A percentile compares a stretch with the other conserved stretches of the same genome.
Conservation (phyloP, 306 rosid genomes). For the Malus fusca region DNA sequence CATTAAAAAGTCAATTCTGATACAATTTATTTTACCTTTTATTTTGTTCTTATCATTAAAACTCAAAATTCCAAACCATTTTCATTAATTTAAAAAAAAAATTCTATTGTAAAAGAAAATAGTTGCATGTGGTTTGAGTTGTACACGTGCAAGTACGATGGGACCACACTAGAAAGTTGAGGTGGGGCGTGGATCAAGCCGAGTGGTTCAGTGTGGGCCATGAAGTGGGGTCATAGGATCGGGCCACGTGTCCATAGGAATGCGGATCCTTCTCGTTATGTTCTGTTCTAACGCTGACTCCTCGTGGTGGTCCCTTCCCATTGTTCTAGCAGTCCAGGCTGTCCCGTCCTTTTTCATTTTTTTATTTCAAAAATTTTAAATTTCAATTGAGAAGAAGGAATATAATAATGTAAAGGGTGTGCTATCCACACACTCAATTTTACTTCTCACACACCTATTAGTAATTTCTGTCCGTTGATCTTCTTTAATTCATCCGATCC, state of each 20-base stretch:
- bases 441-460: no score
- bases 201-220: conserved; percentile 40
- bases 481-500: no score
- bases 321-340: background rate
- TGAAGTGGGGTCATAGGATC: conserved; percentile 26
- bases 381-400: no score
- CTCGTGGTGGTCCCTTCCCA: conserved; percentile 17
- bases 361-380: no score
- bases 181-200: conserved; percentile 33
- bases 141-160: conserved; percentile 6
- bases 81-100: no score
- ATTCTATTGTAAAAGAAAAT: background rate
- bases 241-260: conserved; percentile 39
- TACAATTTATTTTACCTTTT: no score
- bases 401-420: no score
- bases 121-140: background rate
- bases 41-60: no score
- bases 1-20: no score
- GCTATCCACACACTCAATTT: no score
- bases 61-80: no score
- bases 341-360: background rate
- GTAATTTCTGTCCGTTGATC: no score
- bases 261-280: conserved; percentile 12
- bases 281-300: background rate
- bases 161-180: conserved; percentile 8